Conservation (phyloP, 441 rosid genomes). For the Biscutella laevigata region DNA sequence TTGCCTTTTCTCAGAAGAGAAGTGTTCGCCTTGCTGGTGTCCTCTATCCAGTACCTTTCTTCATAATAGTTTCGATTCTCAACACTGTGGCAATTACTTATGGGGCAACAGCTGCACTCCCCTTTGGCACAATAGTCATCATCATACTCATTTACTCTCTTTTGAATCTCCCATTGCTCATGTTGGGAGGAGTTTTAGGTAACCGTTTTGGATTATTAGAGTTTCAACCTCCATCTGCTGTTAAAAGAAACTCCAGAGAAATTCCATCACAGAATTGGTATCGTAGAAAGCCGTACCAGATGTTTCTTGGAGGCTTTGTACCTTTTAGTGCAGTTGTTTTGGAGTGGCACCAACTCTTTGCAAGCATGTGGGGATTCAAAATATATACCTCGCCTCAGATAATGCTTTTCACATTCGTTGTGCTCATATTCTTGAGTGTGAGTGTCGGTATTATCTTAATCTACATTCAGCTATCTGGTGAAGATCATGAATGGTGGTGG, state of each 20-base stretch:
- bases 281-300: constrained; percentile 45
- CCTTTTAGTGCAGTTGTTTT: constrained; percentile 55
- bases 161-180: constrained; percentile 51
- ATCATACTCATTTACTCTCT: constrained; percentile 43
- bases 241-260: constrained; percentile 51
- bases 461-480: constrained; percentile 63
- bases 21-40: constrained; percentile 58
- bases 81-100: constrained; percentile 57
- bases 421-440: constrained; percentile 50
- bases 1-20: constrained; percentile 40
- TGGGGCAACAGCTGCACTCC: constrained; percentile 72
- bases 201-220: constrained; percentile 41
- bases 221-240: constrained; percentile 50
- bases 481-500: constrained; percentile 97
- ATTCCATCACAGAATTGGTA: constrained; percentile 60
- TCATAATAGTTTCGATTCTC: constrained; percentile 40
- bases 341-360: constrained; percentile 55
- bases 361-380: constrained; percentile 79
- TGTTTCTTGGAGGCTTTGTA: constrained; percentile 65
- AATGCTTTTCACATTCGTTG: constrained; percentile 44
- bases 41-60: constrained; percentile 47
- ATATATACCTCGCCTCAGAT: constrained; percentile 50
- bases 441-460: constrained; percentile 60
- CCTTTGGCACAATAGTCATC: constrained; percentile 60
- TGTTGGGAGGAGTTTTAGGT: constrained; percentile 65